Evolutionary conservation across 164 flowering plant species (phyloP).

Genomic region (Dillenia turbinata): DNA sequence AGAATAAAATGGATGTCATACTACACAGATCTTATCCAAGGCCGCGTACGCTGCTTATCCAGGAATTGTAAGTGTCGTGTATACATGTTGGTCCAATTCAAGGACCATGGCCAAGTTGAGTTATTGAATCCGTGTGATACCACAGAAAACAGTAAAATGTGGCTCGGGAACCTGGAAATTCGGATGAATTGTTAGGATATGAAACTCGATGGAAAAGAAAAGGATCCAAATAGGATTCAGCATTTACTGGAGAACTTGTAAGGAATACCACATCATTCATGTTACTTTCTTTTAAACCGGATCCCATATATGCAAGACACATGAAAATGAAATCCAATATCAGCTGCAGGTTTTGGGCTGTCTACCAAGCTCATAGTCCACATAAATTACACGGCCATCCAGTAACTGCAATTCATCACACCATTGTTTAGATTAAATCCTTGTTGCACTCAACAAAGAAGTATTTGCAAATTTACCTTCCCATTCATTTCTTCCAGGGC

Average conservation of each 20-base stretch:
- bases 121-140: no score
- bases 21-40: no score
- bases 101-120: no score
- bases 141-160: neutral
- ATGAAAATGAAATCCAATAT: conserved; percentile 5
- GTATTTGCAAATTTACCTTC: conserved; percentile 36
- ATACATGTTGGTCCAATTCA: no score
- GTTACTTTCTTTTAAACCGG: neutral
- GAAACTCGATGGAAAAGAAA: neutral
- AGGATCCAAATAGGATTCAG: neutral
- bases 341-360: conserved; percentile 16
- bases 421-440: neutral
- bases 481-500: conserved; percentile 75
- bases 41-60: no score
- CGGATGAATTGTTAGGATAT: neutral
- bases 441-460: neutral
- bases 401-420: conserved; percentile 35
- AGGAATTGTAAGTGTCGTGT: no score
- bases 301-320: no score
- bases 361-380: conserved; percentile 52
- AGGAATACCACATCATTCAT: neutral
- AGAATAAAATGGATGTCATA: no score
- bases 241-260: neutral
- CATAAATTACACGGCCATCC: conserved; percentile 70
- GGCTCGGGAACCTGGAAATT: neutral